phyloP scores from a whole-genome alignment of 495 filamentous ascomycete genomes.

The Penicillium manginii region DNA sequence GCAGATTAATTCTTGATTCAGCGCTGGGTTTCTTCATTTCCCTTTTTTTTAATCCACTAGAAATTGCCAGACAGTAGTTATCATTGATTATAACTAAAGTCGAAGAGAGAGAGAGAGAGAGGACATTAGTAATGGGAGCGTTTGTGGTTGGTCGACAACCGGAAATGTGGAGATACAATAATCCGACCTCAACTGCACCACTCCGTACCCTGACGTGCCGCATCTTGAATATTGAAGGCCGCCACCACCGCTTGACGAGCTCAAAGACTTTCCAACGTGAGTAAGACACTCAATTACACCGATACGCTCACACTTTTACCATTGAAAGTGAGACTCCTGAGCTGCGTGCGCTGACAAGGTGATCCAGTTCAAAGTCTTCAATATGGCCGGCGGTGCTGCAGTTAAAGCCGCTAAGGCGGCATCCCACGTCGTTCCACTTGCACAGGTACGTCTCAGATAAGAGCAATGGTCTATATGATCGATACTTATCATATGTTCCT shows the following conservation, averaged over 20 bases:
- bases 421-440: constrained; percentile 41
- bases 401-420: constrained; percentile 49
- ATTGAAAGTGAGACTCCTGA: too few species aligned
- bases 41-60: too few species aligned
- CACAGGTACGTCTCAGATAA: constrained; percentile 34
- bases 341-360: constrained; percentile 9
- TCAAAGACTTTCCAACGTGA: constrained; percentile 20
- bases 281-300: constrained; percentile 1
- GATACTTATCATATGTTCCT: background rate
- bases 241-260: constrained; percentile 19
- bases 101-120: too few species aligned
- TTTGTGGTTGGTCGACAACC: background rate
- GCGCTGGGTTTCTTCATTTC: background rate
- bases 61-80: too few species aligned
- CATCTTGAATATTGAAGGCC: constrained; percentile 12
- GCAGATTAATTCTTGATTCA: too few species aligned
- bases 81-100: too few species aligned
- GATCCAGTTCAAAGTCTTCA: constrained; percentile 35
- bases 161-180: constrained; percentile 2
- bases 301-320: too few species aligned
- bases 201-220: constrained; percentile 26
- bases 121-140: constrained; percentile 5
- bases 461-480: background rate
- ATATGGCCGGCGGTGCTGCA: constrained; percentile 44
- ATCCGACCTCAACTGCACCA: constrained; percentile 9